These are phyloP conservation scores for Prunella vulgaris DNA, from an alignment of 257 asterid species.

Conservation along the genomic window DNA sequence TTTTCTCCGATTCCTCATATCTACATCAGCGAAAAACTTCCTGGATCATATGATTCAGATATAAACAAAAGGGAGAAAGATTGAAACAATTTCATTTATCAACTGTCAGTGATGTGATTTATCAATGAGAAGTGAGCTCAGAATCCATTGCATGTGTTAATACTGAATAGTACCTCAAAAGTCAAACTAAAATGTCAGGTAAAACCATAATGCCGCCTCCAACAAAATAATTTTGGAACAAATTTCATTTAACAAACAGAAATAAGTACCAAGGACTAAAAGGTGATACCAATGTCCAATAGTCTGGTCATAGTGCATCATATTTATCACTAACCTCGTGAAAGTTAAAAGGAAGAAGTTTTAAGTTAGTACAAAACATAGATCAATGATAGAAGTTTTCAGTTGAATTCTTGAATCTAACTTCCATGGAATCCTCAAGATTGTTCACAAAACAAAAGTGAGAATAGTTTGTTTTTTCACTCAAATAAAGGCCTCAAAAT, in stretches of 20 bases:
- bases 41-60: conserved; percentile 36
- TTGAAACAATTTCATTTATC: background rate
- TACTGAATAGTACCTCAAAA: background rate
- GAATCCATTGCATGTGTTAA: background rate
- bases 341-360: background rate
- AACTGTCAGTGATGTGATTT: background rate
- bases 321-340: background rate
- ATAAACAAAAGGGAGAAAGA: conserved; percentile 9
- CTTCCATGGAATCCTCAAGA: background rate
- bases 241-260: background rate
- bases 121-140: background rate
- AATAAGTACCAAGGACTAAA: background rate
- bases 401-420: background rate
- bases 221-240: background rate
- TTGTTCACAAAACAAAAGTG: background rate
- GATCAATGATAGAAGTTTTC: background rate
- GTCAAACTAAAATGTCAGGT: background rate
- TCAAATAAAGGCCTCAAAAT: background rate
- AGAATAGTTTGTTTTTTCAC: background rate
- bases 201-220: background rate
- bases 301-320: background rate
- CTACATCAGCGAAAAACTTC: conserved; percentile 64
- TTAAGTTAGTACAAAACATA: background rate
- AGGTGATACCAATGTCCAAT: background rate
- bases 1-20: conserved; percentile 77